Evolutionary conservation across 768 basidiomycete genomes (phyloP), one percentile per base, ranked within the genome.

Genomic region (Termitomyces sp.): DNA sequence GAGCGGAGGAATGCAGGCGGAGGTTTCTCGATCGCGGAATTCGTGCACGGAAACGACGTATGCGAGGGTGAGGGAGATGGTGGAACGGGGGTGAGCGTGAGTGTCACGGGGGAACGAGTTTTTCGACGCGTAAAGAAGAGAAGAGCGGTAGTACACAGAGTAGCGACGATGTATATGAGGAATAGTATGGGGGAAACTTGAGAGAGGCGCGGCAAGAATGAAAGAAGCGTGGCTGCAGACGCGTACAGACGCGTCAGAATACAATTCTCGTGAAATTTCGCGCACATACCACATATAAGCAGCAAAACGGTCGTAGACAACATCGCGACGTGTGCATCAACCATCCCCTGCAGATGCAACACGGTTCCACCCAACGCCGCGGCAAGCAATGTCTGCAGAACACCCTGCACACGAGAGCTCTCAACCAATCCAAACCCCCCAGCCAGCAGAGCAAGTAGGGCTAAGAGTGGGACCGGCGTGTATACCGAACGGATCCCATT

Each of bases 391-490:
- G 58, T 52, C n/a, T 51, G 54, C n/a, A 62, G 47, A 21, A 62
- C 44, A 38, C 19, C 41, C 38, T 62, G 61, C 2, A 55, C 54
- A 8, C n/a, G 27, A 2, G 53, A 29, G 47, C 21, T 29, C 14
- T 54, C 55, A 3, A 56, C 42, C 23, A 59, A n/a, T 5, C 45
- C 47, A n/a, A 59, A 53, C 0, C 51, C 52, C n/a, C 54, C 61
- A 16, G 51, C 42, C 23, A 62, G 51, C 14, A 59, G 25, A 34
- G 61, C 47, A 4, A 62, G 47, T 19, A 59, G 29, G 10, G 43
- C 58, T 29, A 62, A 52, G 23, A 62, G 42, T 16, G 61, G 61
- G 9, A 59, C 37, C 11, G 61, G 51, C 11, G 61, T 56, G 32
- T 51, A 51, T 44, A 54, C 49, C 17, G 41, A 31, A 42, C 41